Percentiles rank a stretch among this genome's conserved stretches.
phyloP scores from a whole-genome alignment of 2,329 filamentous ascomycete genomes.

The Cladorrhinum sp. region DNA sequence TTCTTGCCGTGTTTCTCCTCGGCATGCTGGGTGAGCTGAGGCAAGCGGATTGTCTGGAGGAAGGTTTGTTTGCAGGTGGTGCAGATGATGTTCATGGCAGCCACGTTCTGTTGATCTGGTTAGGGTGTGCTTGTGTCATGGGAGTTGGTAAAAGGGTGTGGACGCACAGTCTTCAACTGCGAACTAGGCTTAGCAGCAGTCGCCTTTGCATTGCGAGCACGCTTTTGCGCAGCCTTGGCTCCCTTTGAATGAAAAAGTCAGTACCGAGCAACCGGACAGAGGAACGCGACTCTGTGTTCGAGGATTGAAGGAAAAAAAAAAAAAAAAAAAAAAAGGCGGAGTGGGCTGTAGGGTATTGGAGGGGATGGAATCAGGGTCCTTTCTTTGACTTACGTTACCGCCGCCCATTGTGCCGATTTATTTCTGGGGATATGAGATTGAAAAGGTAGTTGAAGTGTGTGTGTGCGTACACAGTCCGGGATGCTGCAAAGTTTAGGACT shows the following conservation, averaged over 20 bases:
- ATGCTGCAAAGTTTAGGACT: neutral
- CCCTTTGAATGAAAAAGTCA: constrained; percentile 27
- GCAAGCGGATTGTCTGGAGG: constrained; percentile 71
- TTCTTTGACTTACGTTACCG: constrained; percentile 31
- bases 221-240: constrained; percentile 56
- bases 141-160: too few species aligned
- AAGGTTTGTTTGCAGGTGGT: constrained; percentile 74
- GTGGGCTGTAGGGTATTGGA: neutral
- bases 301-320: neutral
- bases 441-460: neutral
- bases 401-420: constrained; percentile 32
- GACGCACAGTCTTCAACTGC: constrained; percentile 64
- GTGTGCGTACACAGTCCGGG: neutral
- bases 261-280: neutral
- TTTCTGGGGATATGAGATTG: neutral
- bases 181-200: constrained; percentile 57
- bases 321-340: constrained; percentile 1
- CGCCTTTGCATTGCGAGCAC: constrained; percentile 67
- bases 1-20: constrained; percentile 74
- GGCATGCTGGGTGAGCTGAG: constrained; percentile 71
- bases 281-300: neutral
- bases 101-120: constrained; percentile 55
- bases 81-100: constrained; percentile 75
- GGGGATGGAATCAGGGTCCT: neutral
- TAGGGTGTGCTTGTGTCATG: too few species aligned